Evolutionary conservation across 176 grass and related monocot species (phyloP), one percentile per base, ranked within the genome.

Genomic region (Eremochloa ophiuroides): DNA sequence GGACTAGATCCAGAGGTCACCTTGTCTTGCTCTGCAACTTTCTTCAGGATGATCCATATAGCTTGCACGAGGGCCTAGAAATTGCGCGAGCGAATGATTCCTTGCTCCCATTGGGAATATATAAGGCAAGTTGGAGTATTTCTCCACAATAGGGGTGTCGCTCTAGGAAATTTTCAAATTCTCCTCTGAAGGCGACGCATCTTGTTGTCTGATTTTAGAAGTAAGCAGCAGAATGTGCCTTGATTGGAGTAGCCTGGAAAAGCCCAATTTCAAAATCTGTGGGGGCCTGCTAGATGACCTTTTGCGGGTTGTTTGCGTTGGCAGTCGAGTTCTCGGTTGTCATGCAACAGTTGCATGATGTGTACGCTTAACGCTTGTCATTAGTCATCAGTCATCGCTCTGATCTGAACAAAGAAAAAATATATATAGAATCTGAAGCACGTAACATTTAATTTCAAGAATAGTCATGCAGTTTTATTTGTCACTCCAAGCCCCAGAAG

Each of bases 1-100:
- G 34, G 82, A 85, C 87, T 85, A 89, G 83, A 77, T 89, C 87
- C 72, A 82, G 70, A 77, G 80, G 77, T 85, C 18, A 1, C 10
- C 43, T 77, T 89, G 87, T 77, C 65, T 72, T 71, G 5, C 78
- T 85, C 72, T 66, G 46, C 56, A 59, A 56, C 78, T 59, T 85
- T 81, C 43, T 72, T 22, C 77, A 65, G 77, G 42, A 10, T 64
- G 20, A 29, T 85, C 63, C 27, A 15, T 76, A 76, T 65, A 69
- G 70, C 63, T 35, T 71, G 13, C 15, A 51, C 20, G 50, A 23
- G 11, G 62, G 25, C 18, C 40, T 69, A 68, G 41, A 71, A 51
- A 28, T 80, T 13, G 33, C 70, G 42, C 4, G 41, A 28, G 8
- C 14, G 31, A 48, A 84, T 53, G 62, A 80, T 84, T 85, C 34